These are phyloP conservation scores for Lavandula angustifolia DNA, from an alignment of 257 asterid species.

Conservation along the genomic window DNA sequence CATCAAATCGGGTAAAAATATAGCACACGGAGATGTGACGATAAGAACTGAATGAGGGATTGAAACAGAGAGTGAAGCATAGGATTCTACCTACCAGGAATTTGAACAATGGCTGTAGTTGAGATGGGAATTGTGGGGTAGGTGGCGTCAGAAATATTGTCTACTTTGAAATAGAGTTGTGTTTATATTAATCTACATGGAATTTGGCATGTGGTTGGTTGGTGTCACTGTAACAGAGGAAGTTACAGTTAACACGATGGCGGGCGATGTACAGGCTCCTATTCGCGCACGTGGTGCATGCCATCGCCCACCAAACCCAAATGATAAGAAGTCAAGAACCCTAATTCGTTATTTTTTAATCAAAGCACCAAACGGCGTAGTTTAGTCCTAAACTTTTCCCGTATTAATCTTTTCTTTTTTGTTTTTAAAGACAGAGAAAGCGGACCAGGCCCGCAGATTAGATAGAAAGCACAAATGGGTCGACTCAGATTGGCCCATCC, in stretches of 20 bases:
- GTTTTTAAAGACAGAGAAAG: too few relatives aligned
- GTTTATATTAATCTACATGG: not conserved
- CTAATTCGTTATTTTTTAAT: too few relatives aligned
- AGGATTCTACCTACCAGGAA: slow-evolving; percentile 24
- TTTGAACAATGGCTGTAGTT: slow-evolving; percentile 18
- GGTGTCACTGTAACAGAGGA: not conserved
- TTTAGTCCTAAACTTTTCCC: too few relatives aligned
- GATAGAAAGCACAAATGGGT: not conserved
- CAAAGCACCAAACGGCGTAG: too few relatives aligned
- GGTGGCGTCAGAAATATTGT: slow-evolving; percentile 10
- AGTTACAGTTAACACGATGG: too few relatives aligned
- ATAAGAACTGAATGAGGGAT: not conserved
- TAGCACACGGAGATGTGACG: not conserved
- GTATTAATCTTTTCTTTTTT: too few relatives aligned
- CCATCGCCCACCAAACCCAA: too few relatives aligned
- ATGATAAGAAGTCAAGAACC: too few relatives aligned
- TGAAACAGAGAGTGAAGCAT: not conserved
- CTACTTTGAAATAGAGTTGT: slow-evolving; percentile 15
- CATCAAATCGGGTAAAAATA: not conserved
- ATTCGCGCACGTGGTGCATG: too few relatives aligned
- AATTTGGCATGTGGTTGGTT: not conserved
- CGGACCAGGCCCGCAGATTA: not conserved
- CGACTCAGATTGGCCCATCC: not conserved
- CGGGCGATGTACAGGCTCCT: too few relatives aligned
- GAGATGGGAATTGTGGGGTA: slow-evolving; percentile 16